Percentiles rank a stretch among this genome's conserved stretches.
These are phyloP conservation scores for Homolaphlyctis polyrhiza DNA, from an alignment of 371 early-diverging fungal genomes.

Conservation along the genomic window DNA sequence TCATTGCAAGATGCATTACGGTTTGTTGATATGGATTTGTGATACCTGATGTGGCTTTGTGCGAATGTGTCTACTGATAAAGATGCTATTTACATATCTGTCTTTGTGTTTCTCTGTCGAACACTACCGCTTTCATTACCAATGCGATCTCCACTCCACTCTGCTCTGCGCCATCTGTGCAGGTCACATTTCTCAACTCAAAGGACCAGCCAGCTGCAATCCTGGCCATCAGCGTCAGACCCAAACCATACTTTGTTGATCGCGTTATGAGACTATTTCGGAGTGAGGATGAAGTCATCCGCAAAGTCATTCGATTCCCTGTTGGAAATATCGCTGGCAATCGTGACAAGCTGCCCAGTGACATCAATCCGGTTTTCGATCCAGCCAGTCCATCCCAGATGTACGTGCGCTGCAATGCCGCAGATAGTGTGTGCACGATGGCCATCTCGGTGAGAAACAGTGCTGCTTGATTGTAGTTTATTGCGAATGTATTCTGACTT, in stretches of 20 bases:
- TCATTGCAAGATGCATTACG: background rate
- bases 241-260: slow-evolving; percentile 23
- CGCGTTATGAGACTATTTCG: slow-evolving; percentile 32
- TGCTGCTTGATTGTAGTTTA: too few relatives aligned
- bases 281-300: slow-evolving; percentile 35
- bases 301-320: slow-evolving; percentile 20
- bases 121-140: too few relatives aligned
- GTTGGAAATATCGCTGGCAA: background rate
- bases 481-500: too few relatives aligned
- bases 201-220: slow-evolving; percentile 25
- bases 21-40: too few relatives aligned
- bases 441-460: background rate
- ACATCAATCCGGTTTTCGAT: slow-evolving; percentile 17
- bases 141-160: too few relatives aligned
- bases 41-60: too few relatives aligned
- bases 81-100: too few relatives aligned
- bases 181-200: slow-evolving; percentile 32
- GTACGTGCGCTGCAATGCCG: slow-evolving; percentile 30
- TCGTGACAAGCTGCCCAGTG: background rate
- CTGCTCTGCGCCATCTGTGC: background rate
- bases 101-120: too few relatives aligned
- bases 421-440: slow-evolving; percentile 28
- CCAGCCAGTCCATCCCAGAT: slow-evolving; percentile 21
- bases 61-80: too few relatives aligned
- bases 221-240: slow-evolving; percentile 27